phyloP scores from a whole-genome alignment of 2,329 filamentous ascomycete species.

The Cercospora berteroae region DNA sequence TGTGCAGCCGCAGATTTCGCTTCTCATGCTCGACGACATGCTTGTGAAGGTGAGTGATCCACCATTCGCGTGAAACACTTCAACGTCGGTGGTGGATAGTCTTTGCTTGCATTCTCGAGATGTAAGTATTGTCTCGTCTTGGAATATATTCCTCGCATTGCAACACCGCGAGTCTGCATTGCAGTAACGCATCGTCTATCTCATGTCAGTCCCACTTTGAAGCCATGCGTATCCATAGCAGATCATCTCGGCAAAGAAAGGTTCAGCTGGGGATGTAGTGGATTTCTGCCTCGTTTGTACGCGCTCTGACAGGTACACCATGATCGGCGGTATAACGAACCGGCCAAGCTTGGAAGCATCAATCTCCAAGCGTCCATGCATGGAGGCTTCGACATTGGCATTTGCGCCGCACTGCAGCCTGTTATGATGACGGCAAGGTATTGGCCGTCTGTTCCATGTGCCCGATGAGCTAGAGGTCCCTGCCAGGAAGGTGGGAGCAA shows the following conservation, averaged over 20 bases:
- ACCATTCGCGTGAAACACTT: not conserved
- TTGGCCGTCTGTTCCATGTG: conserved; percentile 1
- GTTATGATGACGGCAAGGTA: not conserved
- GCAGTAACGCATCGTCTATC: not conserved
- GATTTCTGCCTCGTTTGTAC: not conserved
- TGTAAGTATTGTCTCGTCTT: not conserved
- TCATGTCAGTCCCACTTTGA: not conserved
- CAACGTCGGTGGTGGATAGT: not conserved
- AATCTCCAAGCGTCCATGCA: conserved; percentile 4
- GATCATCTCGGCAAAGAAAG: conserved; percentile 13
- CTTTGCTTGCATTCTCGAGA: not conserved
- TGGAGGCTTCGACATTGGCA: not conserved
- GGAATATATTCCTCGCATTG: not conserved
- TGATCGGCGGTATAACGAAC: not conserved
- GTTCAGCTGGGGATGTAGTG: not conserved
- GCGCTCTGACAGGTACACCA: not conserved
- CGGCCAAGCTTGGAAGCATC: conserved; percentile 1
- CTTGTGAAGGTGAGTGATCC: not conserved
- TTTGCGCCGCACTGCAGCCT: not conserved
- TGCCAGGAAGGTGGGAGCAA: not conserved
- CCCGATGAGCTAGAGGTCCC: not conserved
- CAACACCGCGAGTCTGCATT: not conserved
- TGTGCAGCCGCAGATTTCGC: not conserved
- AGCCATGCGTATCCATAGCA: conserved; percentile 10
- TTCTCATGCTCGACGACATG: not conserved